phyloP scores from a whole-genome alignment of 2,329 filamentous ascomycete species.

The Ceratocystis variospora region DNA sequence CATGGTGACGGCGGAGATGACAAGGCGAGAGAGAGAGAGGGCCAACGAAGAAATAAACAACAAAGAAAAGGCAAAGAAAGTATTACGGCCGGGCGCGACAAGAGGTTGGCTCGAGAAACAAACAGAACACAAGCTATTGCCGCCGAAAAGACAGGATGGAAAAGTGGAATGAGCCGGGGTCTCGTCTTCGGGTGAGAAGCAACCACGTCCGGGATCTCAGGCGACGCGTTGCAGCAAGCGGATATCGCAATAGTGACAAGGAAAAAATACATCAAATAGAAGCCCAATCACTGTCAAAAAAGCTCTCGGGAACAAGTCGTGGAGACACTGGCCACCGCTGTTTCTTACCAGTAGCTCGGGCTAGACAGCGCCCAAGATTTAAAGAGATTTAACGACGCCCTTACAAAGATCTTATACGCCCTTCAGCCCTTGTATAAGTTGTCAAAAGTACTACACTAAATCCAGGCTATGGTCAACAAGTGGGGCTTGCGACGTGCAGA shows the following conservation, averaged over 20 bases:
- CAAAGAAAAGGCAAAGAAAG: background rate
- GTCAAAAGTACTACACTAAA: conserved; percentile 3
- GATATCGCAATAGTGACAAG: background rate
- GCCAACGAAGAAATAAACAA: background rate
- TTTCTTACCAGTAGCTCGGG: background rate
- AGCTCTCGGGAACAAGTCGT: too few relatives aligned
- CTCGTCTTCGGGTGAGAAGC: background rate
- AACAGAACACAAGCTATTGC: background rate
- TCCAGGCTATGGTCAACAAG: background rate
- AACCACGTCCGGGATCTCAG: background rate
- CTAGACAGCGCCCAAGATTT: background rate
- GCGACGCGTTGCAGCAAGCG: background rate
- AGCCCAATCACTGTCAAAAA: background rate
- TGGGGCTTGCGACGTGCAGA: background rate
- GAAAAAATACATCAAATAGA: background rate
- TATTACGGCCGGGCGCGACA: background rate
- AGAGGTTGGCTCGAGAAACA: background rate
- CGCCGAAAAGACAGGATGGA: background rate
- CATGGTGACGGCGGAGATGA: background rate
- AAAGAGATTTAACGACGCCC: background rate
- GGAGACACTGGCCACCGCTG: too few relatives aligned
- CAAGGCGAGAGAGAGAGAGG: background rate
- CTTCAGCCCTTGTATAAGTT: conserved; percentile 1
- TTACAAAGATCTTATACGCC: background rate
- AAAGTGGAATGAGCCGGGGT: background rate